Conservation (phyloP, 1,284 basidiomycete species). For the Trichosporon ovoides region DNA sequence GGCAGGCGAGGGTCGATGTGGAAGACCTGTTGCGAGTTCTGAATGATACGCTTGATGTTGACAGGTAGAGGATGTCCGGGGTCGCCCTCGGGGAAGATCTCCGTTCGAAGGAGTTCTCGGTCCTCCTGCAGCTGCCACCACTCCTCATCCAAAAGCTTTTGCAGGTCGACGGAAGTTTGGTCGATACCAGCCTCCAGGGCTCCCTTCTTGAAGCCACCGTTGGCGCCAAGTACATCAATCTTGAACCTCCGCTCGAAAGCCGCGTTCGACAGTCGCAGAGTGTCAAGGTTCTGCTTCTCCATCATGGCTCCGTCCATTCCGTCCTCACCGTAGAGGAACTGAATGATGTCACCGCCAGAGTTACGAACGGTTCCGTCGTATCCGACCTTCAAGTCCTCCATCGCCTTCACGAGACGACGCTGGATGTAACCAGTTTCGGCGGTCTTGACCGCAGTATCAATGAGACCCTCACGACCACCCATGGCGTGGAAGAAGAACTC, state of each 20-base stretch:
- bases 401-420: conserved; percentile 92
- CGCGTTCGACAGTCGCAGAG: conserved; percentile 72
- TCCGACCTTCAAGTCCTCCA: conserved; percentile 95
- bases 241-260: conserved; percentile 87
- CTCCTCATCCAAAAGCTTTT: conserved; percentile 83
- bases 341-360: conserved; percentile 88
- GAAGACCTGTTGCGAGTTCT: conserved; percentile 96
- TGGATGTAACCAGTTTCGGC: conserved; percentile 99
- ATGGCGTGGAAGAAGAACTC: conserved; percentile 99
- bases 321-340: conserved; percentile 98
- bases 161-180: conserved; percentile 81
- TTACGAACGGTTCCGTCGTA: conserved; percentile 98
- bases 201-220: conserved; percentile 69
- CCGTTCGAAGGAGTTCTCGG: conserved; percentile 66
- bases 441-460: conserved; percentile 99
- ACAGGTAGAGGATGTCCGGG: conserved; percentile 75
- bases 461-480: conserved; percentile 98
- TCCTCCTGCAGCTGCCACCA: conserved; percentile 71
- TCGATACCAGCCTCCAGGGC: conserved; percentile 92
- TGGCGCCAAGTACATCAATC: conserved; percentile 77
- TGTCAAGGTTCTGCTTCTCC: conserved; percentile 89
- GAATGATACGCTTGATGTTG: conserved; percentile 88
- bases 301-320: conserved; percentile 98
- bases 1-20: conserved; percentile 91
- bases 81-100: conserved; percentile 77